phyloP scores from a whole-genome alignment of 257 asterid genomes.

The Solanum phureja region DNA sequence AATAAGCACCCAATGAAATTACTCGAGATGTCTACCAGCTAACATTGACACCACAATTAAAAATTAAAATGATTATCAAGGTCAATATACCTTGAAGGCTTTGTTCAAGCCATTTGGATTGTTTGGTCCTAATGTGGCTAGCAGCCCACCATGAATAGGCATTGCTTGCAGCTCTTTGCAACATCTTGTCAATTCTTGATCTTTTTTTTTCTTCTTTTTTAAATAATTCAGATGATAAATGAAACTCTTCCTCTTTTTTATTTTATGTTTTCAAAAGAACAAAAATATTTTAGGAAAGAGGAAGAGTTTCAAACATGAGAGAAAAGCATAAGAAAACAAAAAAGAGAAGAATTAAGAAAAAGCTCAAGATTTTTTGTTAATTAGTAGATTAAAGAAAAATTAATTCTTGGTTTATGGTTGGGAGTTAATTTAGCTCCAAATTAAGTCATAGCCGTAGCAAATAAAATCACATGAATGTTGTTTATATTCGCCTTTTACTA shows the following conservation, averaged over 20 bases:
- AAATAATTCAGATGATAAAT: background rate
- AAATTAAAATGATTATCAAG: background rate
- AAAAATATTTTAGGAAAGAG: background rate
- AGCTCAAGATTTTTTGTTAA: background rate
- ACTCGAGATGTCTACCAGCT: background rate
- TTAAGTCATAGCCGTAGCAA: background rate
- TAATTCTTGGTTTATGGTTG: background rate
- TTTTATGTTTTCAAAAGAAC: background rate
- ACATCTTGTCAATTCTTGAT: conserved; percentile 11
- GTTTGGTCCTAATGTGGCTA: conserved; percentile 38
- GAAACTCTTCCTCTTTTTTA: background rate
- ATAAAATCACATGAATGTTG: background rate
- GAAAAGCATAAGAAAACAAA: background rate
- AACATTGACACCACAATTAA: too few species aligned
- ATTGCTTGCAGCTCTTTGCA: conserved; percentile 43
- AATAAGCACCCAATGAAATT: background rate
- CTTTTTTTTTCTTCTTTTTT: background rate
- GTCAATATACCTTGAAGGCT: conserved; percentile 12
- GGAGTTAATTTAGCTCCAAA: conserved; percentile 4
- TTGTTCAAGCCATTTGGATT: conserved; percentile 39
- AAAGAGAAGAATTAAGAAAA: background rate
- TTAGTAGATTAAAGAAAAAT: background rate
- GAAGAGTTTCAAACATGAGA: conserved; percentile 3
- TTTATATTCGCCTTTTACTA: background rate
- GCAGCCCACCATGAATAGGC: conserved; percentile 47